Evolutionary conservation across 2,329 filamentous ascomycete genomes (phyloP), one percentile per base, ranked within the genome.

Genomic region (Fusarium circinatum): DNA sequence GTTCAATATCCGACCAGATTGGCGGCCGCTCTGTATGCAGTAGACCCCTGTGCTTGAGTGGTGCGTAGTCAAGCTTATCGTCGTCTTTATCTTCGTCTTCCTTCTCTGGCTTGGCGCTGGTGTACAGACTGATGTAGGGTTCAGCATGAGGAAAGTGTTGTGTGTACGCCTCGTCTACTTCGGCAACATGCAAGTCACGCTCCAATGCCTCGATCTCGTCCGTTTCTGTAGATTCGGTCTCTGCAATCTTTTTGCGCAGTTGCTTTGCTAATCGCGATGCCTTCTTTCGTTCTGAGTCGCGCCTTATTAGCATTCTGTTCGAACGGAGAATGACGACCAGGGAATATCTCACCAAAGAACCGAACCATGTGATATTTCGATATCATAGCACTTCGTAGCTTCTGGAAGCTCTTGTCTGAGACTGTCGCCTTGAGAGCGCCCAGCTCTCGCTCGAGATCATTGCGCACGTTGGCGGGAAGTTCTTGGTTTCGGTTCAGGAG

Each of bases 341-440:
- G 45, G 8, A 28, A 38, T 8, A 17, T 77, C 87, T 58, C 85
- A 93, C 93, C 94, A 82, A 96, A 96, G 80, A 96, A 96, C 34
- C 94, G 87, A 57, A 96, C 90, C 89, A 94, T 95, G 80, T 96
- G 93, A 77, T 95, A 96, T 81, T 91, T 93, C 57, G 86, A 86
- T 71, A 95, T 94, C 89, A 95, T 94, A 67, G 90, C 87, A 76
- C 87, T 87, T 74, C 90, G 87, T 79, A 86, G 87, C 83, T 90
- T 91, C 76, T 90, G 89, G 66, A 87, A 86, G 67, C 89, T 84
- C 54, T 88, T 86, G 71, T 89, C 86, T 9, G 83, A 85, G 66
- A 95, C 85, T 77, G 93, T 91, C 72, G 89, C 85, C 81, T 90
- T 87, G 77, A 91, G 91, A 9, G 91, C 87, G 52, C 87, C 88